A percentile compares a stretch with the other conserved stretches of the same genome.
Evolutionary conservation across 2,329 filamentous ascomycete species (phyloP).

Genomic region (Ustulina deusta): DNA sequence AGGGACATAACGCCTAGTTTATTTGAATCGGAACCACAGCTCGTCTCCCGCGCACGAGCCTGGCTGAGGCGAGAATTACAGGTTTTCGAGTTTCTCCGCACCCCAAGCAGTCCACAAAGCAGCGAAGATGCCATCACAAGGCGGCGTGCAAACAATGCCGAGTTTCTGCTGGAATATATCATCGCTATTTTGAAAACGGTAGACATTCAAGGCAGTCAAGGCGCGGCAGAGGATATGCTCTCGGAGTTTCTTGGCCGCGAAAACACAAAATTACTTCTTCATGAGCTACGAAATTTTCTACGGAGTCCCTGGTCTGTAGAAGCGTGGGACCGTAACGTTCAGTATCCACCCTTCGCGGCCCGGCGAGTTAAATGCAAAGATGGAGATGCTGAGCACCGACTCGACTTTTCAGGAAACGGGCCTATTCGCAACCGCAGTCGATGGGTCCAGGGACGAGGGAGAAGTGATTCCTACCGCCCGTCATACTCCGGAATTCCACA

Average conservation of each 20-base stretch:
- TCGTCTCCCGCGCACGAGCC: slow-evolving; percentile 80
- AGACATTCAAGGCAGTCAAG: slow-evolving; percentile 81
- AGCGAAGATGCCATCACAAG: slow-evolving; percentile 45
- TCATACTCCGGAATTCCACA: slow-evolving; percentile 32
- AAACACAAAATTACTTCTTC: slow-evolving; percentile 80
- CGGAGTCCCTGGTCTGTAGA: slow-evolving; percentile 81
- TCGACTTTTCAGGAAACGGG: slow-evolving; percentile 1
- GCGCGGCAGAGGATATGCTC: slow-evolving; percentile 83
- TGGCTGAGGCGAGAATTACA: slow-evolving; percentile 88
- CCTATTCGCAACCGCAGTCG: slow-evolving; percentile 22
- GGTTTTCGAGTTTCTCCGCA: slow-evolving; percentile 80
- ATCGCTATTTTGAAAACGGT: slow-evolving; percentile 85
- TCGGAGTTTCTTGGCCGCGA: slow-evolving; percentile 81
- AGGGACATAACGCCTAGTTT: slow-evolving; percentile 75
- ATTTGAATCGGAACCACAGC: slow-evolving; percentile 72
- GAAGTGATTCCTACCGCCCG: slow-evolving; percentile 45
- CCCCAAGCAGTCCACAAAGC: slow-evolving; percentile 42
- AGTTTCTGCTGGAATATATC: slow-evolving; percentile 89
- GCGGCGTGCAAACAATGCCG: slow-evolving; percentile 75
- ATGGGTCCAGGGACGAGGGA: slow-evolving; percentile 28
- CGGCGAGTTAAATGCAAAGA: slow-evolving; percentile 30
- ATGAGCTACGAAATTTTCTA: slow-evolving; percentile 86
- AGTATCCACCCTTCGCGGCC: slow-evolving; percentile 64
- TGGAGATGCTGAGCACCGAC: slow-evolving; percentile 6
- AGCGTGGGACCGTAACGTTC: slow-evolving; percentile 84